phyloP scores from a whole-genome alignment of 495 filamentous ascomycete species.

The Talaromyces stipitatus region DNA sequence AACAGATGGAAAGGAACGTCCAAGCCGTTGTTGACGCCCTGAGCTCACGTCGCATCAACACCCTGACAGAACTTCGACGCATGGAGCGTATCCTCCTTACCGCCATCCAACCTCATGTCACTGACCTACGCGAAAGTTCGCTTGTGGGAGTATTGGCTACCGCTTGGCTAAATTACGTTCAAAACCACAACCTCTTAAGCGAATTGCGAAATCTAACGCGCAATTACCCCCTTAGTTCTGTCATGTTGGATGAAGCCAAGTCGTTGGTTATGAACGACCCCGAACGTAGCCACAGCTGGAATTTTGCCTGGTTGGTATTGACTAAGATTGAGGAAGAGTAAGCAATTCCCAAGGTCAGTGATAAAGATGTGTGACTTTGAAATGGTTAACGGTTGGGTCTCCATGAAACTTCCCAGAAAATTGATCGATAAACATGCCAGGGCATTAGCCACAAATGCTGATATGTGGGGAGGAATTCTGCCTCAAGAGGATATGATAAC shows the following conservation, averaged over 20 bases:
- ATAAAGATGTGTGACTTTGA: neutral
- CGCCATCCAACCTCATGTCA: constrained; percentile 29
- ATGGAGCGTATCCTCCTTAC: constrained; percentile 54
- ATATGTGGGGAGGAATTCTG: constrained; percentile 63
- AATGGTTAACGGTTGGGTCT: constrained; percentile 4
- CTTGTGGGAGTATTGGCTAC: constrained; percentile 60
- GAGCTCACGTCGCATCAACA: constrained; percentile 60
- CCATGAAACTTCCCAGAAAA: constrained; percentile 25
- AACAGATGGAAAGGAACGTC: constrained; percentile 34
- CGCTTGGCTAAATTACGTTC: constrained; percentile 70
- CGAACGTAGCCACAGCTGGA: constrained; percentile 63
- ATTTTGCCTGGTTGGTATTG: constrained; percentile 69
- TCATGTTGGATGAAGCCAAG: constrained; percentile 61
- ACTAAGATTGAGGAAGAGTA: constrained; percentile 59
- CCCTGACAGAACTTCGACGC: constrained; percentile 64
- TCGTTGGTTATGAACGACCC: constrained; percentile 56
- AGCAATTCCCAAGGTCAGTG: constrained; percentile 19
- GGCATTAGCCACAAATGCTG: constrained; percentile 50
- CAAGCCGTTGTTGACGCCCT: constrained; percentile 45
- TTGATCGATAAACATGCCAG: constrained; percentile 54
- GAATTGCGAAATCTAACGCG: constrained; percentile 62
- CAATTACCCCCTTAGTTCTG: constrained; percentile 66
- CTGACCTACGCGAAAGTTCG: constrained; percentile 42
- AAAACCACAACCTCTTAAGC: constrained; percentile 62
- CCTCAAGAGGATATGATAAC: constrained; percentile 47